These are phyloP conservation scores for Aspergillus clavatus DNA, from an alignment of 2,329 filamentous ascomycete species.

Conservation along the genomic window DNA sequence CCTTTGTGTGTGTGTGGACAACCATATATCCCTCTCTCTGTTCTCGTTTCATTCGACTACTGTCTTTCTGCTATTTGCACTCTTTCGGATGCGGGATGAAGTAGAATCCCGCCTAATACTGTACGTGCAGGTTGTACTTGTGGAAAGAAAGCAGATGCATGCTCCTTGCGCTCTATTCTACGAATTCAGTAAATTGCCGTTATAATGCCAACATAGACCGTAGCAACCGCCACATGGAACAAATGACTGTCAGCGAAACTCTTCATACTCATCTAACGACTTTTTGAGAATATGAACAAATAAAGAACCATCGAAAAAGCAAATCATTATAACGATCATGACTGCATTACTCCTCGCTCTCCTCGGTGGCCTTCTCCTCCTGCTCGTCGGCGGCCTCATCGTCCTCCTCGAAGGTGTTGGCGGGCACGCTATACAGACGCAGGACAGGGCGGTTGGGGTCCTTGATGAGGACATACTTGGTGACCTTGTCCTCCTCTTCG, in stretches of 20 bases:
- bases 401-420: conserved; percentile 82
- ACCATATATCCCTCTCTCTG: too few species aligned
- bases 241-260: too few species aligned
- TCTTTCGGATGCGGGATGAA: too few species aligned
- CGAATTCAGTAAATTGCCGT: too few species aligned
- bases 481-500: conserved; percentile 39
- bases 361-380: conserved; percentile 53
- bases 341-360: conserved; percentile 33
- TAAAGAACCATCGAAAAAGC: conserved; percentile 7
- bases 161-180: too few species aligned
- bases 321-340: conserved; percentile 15
- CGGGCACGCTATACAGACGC: conserved; percentile 84
- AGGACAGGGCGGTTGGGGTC: conserved; percentile 97
- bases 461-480: conserved; percentile 58
- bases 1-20: not conserved
- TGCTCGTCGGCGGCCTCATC: conserved; percentile 61
- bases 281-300: conserved; percentile 15
- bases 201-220: too few species aligned
- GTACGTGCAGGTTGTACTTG: too few species aligned
- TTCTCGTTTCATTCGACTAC: too few species aligned
- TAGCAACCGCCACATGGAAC: too few species aligned
- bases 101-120: too few species aligned
- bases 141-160: too few species aligned
- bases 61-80: too few species aligned
- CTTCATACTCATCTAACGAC: conserved; percentile 21